Evolutionary conservation across 2,329 filamentous ascomycete genomes (phyloP).

Genomic region (Pseudogymnoascus sp.): DNA sequence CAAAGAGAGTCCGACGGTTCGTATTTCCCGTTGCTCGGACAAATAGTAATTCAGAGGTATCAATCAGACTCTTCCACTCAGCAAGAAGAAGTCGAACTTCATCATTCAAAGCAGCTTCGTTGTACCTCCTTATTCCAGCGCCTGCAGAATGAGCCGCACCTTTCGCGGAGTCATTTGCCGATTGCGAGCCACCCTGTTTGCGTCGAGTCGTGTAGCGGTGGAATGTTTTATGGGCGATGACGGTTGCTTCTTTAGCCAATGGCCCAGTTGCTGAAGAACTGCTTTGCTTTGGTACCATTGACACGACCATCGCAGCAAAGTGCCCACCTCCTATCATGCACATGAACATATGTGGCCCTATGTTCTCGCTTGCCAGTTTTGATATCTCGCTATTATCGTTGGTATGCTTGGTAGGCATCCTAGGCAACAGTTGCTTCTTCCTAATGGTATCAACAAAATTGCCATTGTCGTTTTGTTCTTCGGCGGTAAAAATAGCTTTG

Average conservation of each 20-base stretch:
- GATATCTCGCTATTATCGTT: constrained; percentile 51
- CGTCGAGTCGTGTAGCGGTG: constrained; percentile 93
- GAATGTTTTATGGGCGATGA: constrained; percentile 94
- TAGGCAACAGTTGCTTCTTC: constrained; percentile 69
- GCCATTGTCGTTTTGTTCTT: constrained; percentile 58
- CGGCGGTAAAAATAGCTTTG: constrained; percentile 66
- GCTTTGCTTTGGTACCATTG: constrained; percentile 70
- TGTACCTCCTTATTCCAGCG: constrained; percentile 82
- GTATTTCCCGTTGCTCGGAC: constrained; percentile 81
- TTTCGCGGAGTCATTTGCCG: constrained; percentile 88
- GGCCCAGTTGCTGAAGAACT: constrained; percentile 60
- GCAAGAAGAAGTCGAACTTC: constrained; percentile 75
- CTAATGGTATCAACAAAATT: constrained; percentile 61
- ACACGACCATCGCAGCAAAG: constrained; percentile 94
- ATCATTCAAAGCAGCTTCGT: constrained; percentile 82
- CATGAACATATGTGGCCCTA: constrained; percentile 81
- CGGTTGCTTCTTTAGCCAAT: constrained; percentile 76
- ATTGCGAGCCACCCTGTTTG: constrained; percentile 94
- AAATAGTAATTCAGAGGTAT: constrained; percentile 78
- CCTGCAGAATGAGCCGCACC: constrained; percentile 91
- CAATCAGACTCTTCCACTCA: constrained; percentile 81
- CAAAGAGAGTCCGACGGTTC: constrained; percentile 81
- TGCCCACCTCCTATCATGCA: constrained; percentile 99
- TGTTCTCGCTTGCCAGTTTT: constrained; percentile 48
- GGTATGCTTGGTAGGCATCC: constrained; percentile 39